Evolutionary conservation across 164 flowering plant genomes (phyloP), one percentile per base, ranked within the genome.

Genomic region (Annona cherimola): DNA sequence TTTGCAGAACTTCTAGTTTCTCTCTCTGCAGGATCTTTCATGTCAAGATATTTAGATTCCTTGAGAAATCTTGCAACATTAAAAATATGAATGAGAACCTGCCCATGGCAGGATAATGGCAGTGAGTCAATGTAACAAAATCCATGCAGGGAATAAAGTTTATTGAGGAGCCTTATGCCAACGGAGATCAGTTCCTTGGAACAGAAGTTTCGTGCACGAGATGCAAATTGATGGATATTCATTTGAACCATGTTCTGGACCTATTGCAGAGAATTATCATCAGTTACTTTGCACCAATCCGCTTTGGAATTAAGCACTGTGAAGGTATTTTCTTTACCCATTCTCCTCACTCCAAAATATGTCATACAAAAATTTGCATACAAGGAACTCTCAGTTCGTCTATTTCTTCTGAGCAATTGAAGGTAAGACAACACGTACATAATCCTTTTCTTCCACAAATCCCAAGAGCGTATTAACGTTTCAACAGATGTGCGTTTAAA

Each of bases 391-490:
- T 81, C 82, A 12, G 60, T 45, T 9, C 42, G 76, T 19, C 69
- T 74, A 4, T 65, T 55, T 20, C 42, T 60, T 63, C 69, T 80
- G 42, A 78, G 70, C 68, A 63, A 43, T 0, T 50, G 63, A 18
- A 89, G 84, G 66, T 54, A 86, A 50, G 75, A 61, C 6, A 85
- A 59, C 2, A 91, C 61, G 1, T 60, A 66, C 42, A 71, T 11
- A 42, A 83, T 64, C 7, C 69, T 76, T 42, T 78, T 78, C 77
- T 71, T 84, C 90, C 87, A 87, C 12, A 72, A 66, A 42, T 77
- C 75, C 94, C 97, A 91, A 64, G 74, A 81, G 76, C 76, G 82
- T 64, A 85, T 63, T 46, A 91, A 71, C n/a, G 87, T 82, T 54
- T 80, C 83, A 54, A 78, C 7, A 14, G 89, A 86, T 16, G 79